phyloP scores from a whole-genome alignment of 345 rosid species.

The Ceriops tagal region DNA sequence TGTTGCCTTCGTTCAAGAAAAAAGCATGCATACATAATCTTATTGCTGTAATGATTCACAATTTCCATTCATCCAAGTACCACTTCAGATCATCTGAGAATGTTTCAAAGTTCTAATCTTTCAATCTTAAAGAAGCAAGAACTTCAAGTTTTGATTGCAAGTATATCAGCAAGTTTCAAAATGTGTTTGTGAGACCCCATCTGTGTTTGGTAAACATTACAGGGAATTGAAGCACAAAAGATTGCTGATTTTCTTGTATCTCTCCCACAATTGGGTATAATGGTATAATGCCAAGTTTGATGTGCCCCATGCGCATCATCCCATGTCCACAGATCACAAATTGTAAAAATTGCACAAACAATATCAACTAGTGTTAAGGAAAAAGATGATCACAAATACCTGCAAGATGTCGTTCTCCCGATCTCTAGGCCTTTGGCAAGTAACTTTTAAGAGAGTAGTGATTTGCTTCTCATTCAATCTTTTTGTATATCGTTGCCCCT shows the following conservation, averaged over 20 bases:
- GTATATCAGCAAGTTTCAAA: no score
- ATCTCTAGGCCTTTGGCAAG: slow-evolving; percentile 97
- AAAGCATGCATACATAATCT: not conserved
- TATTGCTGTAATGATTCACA: not conserved
- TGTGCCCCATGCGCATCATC: not conserved
- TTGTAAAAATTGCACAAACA: not conserved
- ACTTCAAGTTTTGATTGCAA: no score
- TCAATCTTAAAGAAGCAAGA: no score
- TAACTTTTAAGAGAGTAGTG: slow-evolving; percentile 82
- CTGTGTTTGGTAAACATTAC: no score
- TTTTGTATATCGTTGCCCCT: slow-evolving; percentile 92
- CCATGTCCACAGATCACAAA: not conserved
- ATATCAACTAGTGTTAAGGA: not conserved
- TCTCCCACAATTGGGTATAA: no score
- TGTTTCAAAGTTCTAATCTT: no score
- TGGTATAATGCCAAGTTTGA: no score
- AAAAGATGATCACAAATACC: slow-evolving; percentile 31
- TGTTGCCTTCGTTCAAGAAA: not conserved
- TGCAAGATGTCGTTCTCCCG: slow-evolving; percentile 76
- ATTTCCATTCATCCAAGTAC: no score
- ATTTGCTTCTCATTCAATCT: slow-evolving; percentile 94
- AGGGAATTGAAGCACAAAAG: no score
- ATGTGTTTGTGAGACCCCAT: no score
- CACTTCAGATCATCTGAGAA: no score
- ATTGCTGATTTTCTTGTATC: no score